Evolutionary conservation across 345 rosid genomes (phyloP), one percentile per base, ranked within the genome.

Genomic region (Salix suchowensis): DNA sequence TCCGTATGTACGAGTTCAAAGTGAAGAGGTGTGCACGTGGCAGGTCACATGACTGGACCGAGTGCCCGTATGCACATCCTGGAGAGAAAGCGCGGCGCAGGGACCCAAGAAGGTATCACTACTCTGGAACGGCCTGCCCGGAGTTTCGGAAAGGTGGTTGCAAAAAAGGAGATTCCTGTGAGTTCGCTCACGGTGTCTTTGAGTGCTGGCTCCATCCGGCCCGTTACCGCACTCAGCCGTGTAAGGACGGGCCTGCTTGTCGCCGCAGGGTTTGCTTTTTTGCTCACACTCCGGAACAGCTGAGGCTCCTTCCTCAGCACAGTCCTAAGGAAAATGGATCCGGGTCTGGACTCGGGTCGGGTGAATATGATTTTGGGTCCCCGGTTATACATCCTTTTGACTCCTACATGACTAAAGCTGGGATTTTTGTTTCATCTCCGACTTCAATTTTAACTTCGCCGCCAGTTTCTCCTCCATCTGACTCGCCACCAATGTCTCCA

Each of bases 161-260:
- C 68, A 78, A 80, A 77, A 89, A 85, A 67, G 93, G 94, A 0
- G 91, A 86, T 10, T 68, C 79, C 0, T 88, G 91, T 36, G 94
- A 88, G 82, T 86, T 83, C 9, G 86, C 91, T 55, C 92, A 83
- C 55, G 98, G 98, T 1, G 98, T 93, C 0, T 93, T 91, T 21
- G 97, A 91, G 90, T 93, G 92, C 77, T 94, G 98, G 98, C 90
- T 94, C 5, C 98, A 94, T 72, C 97, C 98, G 6, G 86, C 88
- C 1, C 88, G 94, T 7, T 92, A 94, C 78, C 88, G 98, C 4
- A 92, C 98, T 14, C 94, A 88, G 76, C 94, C 94, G 1, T 92
- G 98, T 74, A 94, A 94, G 71, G 98, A 92, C 28, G 97, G 98
- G 1, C 84, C 77, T 1, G 82, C 79, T 76, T 90, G 97, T 80